A percentile compares a stretch with the other conserved stretches of the same genome.
These are phyloP conservation scores for Tulasnella sp. DNA, from an alignment of 768 basidiomycete genomes.

Conservation along the genomic window DNA sequence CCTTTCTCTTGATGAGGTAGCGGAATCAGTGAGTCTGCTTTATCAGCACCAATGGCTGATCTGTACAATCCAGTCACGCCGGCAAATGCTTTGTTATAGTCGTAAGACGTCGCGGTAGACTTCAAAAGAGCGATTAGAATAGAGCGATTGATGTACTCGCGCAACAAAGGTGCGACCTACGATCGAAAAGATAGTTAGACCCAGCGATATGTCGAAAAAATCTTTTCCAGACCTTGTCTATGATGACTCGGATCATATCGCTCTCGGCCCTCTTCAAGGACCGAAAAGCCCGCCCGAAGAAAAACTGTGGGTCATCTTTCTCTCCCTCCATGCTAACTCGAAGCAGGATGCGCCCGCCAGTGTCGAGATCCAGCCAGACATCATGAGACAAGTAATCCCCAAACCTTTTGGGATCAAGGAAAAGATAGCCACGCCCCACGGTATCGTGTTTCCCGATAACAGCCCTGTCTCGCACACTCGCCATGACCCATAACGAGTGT, in stretches of 20 bases:
- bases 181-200: not conserved
- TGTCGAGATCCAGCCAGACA: constrained; percentile 86
- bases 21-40: constrained; percentile 69
- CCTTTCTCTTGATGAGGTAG: constrained; percentile 71
- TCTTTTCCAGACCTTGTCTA: constrained; percentile 74
- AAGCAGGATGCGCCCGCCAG: constrained; percentile 75
- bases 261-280: constrained; percentile 87
- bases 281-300: constrained; percentile 93
- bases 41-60: constrained; percentile 62
- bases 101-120: constrained; percentile 50
- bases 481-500: constrained; percentile 94
- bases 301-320: constrained; percentile 96
- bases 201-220: not conserved
- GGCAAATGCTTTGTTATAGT: constrained; percentile 87
- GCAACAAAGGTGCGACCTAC: constrained; percentile 92
- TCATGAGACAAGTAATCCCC: constrained; percentile 89
- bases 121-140: constrained; percentile 79
- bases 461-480: constrained; percentile 86
- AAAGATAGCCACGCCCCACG: constrained; percentile 86
- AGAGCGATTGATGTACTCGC: constrained; percentile 72
- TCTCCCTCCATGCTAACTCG: constrained; percentile 98
- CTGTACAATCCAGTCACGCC: constrained; percentile 78
- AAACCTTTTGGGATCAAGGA: constrained; percentile 82
- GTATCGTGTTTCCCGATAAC: constrained; percentile 90
- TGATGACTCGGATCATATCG: constrained; percentile 93